A percentile compares a stretch with the other conserved stretches of the same genome.
These are phyloP conservation scores for Irpex sp. DNA, from an alignment of 1,284 basidiomycete genomes.

Conservation along the genomic window DNA sequence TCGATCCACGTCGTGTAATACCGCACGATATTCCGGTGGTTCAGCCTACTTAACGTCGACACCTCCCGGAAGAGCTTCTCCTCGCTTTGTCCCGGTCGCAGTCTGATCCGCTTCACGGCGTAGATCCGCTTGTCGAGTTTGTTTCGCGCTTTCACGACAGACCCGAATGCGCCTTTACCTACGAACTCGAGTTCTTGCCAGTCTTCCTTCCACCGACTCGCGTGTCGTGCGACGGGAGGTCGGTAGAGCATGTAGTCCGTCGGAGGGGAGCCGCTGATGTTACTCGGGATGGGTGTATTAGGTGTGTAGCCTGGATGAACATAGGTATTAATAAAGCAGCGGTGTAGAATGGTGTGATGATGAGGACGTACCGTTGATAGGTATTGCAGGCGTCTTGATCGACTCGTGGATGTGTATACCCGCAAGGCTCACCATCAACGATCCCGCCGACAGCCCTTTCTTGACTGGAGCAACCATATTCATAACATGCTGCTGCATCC, in stretches of 20 bases:
- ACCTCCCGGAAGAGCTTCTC: constrained; percentile 90
- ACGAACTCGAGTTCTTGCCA: constrained; percentile 78
- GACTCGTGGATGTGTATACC: constrained; percentile 17
- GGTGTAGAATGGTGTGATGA: not conserved
- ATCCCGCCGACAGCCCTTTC: constrained; percentile 40
- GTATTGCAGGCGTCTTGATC: constrained; percentile 28
- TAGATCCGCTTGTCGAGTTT: constrained; percentile 71
- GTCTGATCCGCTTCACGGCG: constrained; percentile 87
- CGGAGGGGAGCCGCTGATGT: constrained; percentile 49
- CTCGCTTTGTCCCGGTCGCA: constrained; percentile 76
- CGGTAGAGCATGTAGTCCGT: constrained; percentile 46
- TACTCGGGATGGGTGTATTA: not conserved
- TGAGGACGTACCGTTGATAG: constrained; percentile 24
- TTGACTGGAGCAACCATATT: constrained; percentile 56
- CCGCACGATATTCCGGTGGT: constrained; percentile 87
- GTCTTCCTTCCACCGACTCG: constrained; percentile 78
- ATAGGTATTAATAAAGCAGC: not conserved
- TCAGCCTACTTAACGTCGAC: constrained; percentile 80
- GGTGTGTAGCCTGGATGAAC: not conserved
- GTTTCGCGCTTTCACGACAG: constrained; percentile 91
- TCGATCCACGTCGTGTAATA: constrained; percentile 87
- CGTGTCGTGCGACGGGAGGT: constrained; percentile 36
- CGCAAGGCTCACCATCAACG: constrained; percentile 34
- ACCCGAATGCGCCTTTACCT: constrained; percentile 90
- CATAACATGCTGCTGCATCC: constrained; percentile 42